Evolutionary conservation across 805 yeast species (phyloP).

Genomic region (Kazachstania psychrophila): DNA sequence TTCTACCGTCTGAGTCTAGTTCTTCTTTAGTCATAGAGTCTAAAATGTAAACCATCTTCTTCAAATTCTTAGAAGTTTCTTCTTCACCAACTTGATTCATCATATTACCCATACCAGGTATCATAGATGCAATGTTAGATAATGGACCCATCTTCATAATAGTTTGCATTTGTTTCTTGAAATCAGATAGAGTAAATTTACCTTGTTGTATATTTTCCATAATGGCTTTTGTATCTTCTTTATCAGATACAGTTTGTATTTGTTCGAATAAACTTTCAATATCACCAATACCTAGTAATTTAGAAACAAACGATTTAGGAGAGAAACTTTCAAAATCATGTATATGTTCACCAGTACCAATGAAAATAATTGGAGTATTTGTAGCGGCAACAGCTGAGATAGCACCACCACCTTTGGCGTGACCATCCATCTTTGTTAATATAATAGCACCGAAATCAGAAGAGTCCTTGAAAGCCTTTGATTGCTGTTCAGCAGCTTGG

Average conservation of each 20-base stretch:
- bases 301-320: conserved; percentile 83
- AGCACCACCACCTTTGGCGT: conserved; percentile 99
- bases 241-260: conserved; percentile 61
- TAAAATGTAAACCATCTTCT: conserved; percentile 81
- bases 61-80: conserved; percentile 75
- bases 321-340: conserved; percentile 87
- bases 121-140: conserved; percentile 88
- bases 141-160: conserved; percentile 95
- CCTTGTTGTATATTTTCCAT: conserved; percentile 92
- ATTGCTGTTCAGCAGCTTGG: conserved; percentile 95
- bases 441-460: conserved; percentile 92
- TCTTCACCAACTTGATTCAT: conserved; percentile 86
- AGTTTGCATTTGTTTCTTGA: conserved; percentile 90
- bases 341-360: conserved; percentile 97
- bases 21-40: conserved; percentile 94
- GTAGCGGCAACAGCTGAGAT: conserved; percentile 98
- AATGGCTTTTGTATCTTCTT: conserved; percentile 81
- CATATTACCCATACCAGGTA: conserved; percentile 84
- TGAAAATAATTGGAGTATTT: conserved; percentile 85
- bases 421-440: conserved; percentile 95
- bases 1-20: conserved; percentile 78
- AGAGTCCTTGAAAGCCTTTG: conserved; percentile 86
- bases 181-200: conserved; percentile 81
- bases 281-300: conserved; percentile 90
- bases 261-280: conserved; percentile 90